These are phyloP conservation scores for Acacia melanoxylon DNA, from an alignment of 306 rosid species.

Conservation along the genomic window DNA sequence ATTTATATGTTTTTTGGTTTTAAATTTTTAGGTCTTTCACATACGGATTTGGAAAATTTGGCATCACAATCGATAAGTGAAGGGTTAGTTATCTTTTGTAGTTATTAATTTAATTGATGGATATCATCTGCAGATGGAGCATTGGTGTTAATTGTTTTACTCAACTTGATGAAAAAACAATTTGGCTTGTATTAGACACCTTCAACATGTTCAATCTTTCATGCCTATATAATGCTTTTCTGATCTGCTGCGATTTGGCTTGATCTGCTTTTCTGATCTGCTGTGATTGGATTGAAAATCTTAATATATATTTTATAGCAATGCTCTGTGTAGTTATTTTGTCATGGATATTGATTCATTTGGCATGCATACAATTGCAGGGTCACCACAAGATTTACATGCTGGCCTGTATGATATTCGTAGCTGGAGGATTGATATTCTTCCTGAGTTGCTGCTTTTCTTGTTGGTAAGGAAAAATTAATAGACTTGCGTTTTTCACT, in stretches of 20 bases:
- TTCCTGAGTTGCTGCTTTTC: slow-evolving; percentile 97
- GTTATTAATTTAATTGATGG: slow-evolving; percentile 4
- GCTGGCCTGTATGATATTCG: slow-evolving; percentile 70
- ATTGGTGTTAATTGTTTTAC: slow-evolving; percentile 19
- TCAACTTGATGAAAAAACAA: slow-evolving; percentile 17
- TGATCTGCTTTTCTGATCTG: too few species aligned
- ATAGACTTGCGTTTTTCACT: slow-evolving; percentile 44
- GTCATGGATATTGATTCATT: slow-evolving; percentile 65
- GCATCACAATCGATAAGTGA: slow-evolving; percentile 79
- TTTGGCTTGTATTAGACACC: slow-evolving; percentile 18
- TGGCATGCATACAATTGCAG: slow-evolving; percentile 91
- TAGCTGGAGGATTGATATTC: slow-evolving; percentile 79
- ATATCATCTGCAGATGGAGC: slow-evolving; percentile 3
- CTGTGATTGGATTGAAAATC: slow-evolving; percentile 32
- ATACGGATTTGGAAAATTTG: slow-evolving; percentile 64
- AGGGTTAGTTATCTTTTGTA: slow-evolving; percentile 59
- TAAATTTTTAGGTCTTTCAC: slow-evolving; percentile 72
- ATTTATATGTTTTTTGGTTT: too few species aligned
- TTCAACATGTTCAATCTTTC: slow-evolving; percentile 13
- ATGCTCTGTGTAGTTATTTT: slow-evolving; percentile 49
- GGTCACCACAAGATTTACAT: slow-evolving; percentile 71
- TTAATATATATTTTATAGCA: slow-evolving; percentile 50
- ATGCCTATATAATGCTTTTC: slow-evolving; percentile 25
- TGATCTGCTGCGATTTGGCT: too few species aligned
- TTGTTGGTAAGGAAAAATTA: slow-evolving; percentile 88